Evolutionary conservation across 2,329 filamentous ascomycete species (phyloP).

Genomic region (Aspergillus fumigatus): DNA sequence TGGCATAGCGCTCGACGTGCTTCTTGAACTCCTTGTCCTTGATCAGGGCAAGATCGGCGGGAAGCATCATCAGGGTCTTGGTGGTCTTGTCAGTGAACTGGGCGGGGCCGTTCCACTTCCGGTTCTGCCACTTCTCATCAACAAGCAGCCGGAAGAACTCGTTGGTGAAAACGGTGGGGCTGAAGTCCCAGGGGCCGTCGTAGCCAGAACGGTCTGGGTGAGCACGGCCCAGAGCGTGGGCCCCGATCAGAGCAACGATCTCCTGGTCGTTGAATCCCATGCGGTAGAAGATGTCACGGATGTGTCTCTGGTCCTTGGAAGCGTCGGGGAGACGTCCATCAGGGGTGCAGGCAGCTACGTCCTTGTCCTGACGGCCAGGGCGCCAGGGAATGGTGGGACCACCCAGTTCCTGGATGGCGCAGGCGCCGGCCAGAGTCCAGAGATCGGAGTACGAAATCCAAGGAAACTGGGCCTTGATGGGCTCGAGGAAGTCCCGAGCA

Average conservation of each 20-base stretch:
- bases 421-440: conserved; percentile 85
- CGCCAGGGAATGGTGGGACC: conserved; percentile 84
- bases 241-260: conserved; percentile 84
- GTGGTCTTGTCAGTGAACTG: conserved; percentile 86
- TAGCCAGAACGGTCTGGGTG: conserved; percentile 86
- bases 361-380: conserved; percentile 76
- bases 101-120: conserved; percentile 86
- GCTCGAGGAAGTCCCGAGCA: conserved; percentile 89
- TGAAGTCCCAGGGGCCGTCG: conserved; percentile 88
- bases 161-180: conserved; percentile 86
- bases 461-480: conserved; percentile 82
- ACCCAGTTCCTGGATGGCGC: conserved; percentile 90
- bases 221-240: conserved; percentile 83
- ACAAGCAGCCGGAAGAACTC: conserved; percentile 87
- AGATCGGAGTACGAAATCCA: conserved; percentile 97
- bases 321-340: conserved; percentile 88
- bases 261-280: conserved; percentile 98
- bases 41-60: conserved; percentile 80
- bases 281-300: conserved; percentile 87
- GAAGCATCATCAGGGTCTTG: conserved; percentile 95
- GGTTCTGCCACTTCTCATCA: conserved; percentile 87
- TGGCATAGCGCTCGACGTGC: conserved; percentile 81
- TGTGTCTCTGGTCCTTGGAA: conserved; percentile 70
- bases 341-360: conserved; percentile 80
- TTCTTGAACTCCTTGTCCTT: conserved; percentile 82